Base-by-base conservation (phyloP, 495 filamentous ascomycete species). In the Hypomontagnella submonticulosa region DNA sequence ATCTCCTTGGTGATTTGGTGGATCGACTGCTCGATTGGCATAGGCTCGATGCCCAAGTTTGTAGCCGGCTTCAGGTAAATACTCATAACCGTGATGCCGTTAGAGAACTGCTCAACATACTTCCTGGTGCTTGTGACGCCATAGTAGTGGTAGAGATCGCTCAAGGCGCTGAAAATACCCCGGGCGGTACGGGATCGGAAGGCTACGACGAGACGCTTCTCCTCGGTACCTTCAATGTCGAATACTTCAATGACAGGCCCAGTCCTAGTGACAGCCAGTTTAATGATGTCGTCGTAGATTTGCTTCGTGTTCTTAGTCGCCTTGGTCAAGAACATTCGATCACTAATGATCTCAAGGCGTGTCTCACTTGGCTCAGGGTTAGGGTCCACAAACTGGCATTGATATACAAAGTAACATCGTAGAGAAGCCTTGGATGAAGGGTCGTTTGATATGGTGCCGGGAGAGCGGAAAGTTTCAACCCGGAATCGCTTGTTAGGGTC, bases 1-100 rank as follows among this genome's bases (percentile, higher is more conserved):
- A 96, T 88, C 76, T 99, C 95, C 84, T 98, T 97, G 82, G 96
- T 96, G 79, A 99, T 97, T 78, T 99, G 96, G 81, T 97, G 93
- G 66, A 99, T 97, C 7, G 93, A 93, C 41, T 93, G 88, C 73
- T 97, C 92, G 57, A 99, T 95, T 12, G 82, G 75, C 53, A 81
- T 76, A 54, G 73, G 72, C 74, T 80, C 53, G 75, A 77, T 34
- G 77, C 81, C 71, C 71, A 82, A 37, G 79, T 82, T 69, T 80
- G 82, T 47, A 79, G 84, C 81, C 32, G 92, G 95, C 47, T 88
- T 85, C 42, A 99, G 83, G 77, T 99, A 99, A 12, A 97, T 85
- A 40, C 93, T 97, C 81, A 98, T 94, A 66, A 97, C 91, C 11
- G 91, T 95, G 74, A 97, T 95, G 50, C 95, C 95, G 75, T 98